These are phyloP conservation scores for Sphaerobolus stellatus DNA, from an alignment of 1,284 basidiomycete species.

Conservation along the genomic window DNA sequence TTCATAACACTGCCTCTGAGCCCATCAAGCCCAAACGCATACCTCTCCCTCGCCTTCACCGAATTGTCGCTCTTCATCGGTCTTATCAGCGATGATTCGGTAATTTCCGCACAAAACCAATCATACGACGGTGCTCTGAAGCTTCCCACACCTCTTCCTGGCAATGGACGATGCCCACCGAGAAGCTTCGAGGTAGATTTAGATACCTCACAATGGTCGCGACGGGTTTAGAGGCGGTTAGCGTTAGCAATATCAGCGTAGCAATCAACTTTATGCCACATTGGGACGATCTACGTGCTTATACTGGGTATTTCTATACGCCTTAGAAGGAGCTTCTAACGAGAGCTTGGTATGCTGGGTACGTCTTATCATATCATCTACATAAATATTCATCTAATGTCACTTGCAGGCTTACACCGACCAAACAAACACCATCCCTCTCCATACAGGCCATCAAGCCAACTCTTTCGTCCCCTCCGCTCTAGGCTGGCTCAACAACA, in stretches of 20 bases:
- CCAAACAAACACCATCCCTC: conserved; percentile 55
- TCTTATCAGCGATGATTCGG: conserved; percentile 46
- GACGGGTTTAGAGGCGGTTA: conserved; percentile 34
- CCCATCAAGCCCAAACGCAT: too few relatives aligned
- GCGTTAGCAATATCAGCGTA: conserved; percentile 53
- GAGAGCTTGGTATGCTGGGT: conserved; percentile 38
- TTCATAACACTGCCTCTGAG: too few relatives aligned
- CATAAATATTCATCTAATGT: too few relatives aligned
- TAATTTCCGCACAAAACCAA: conserved; percentile 38
- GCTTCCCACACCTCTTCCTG: conserved; percentile 36
- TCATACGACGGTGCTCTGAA: conserved; percentile 49
- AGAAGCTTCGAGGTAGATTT: conserved; percentile 51
- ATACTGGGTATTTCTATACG: conserved; percentile 57
- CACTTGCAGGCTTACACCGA: conserved; percentile 50
- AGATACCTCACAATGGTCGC: conserved; percentile 54
- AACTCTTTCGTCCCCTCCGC: conserved; percentile 35
- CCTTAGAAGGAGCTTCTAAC: conserved; percentile 48
- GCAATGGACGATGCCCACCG: conserved; percentile 50
- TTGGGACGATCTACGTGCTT: conserved; percentile 48
- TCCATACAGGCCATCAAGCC: conserved; percentile 53
- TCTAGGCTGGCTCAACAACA: conserved; percentile 58
- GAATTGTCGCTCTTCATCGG: conserved; percentile 47
- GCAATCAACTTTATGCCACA: conserved; percentile 58
- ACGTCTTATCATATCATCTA: too few relatives aligned
- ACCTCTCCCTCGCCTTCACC: conserved; percentile 49